Conservation (phyloP, 192 early-diverging fungal genomes). For the Backusella mclennaniae region DNA sequence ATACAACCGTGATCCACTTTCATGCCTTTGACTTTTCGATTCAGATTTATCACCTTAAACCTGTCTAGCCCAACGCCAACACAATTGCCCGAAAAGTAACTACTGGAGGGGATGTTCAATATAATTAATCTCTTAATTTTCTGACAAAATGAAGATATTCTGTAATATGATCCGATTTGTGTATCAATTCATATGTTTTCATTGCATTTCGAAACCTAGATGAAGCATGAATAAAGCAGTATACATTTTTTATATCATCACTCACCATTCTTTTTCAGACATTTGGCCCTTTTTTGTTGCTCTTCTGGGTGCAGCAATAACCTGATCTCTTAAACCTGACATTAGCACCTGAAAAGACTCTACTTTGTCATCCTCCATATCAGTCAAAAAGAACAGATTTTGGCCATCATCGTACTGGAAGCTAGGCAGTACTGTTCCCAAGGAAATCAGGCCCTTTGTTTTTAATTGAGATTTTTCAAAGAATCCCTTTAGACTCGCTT, state of each 20-base stretch:
- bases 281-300: slow-evolving; percentile 39
- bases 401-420: slow-evolving; percentile 6
- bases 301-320: slow-evolving; percentile 37
- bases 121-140: slow-evolving; percentile 18
- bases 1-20: too few species aligned
- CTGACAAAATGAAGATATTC: slow-evolving; percentile 33
- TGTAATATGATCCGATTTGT: slow-evolving; percentile 39
- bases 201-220: slow-evolving; percentile 38
- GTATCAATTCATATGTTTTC: slow-evolving; percentile 36
- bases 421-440: slow-evolving; percentile 24
- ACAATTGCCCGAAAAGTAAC: too few species aligned
- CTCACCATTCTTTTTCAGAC: slow-evolving; percentile 46
- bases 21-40: too few species aligned
- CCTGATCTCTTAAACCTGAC: slow-evolving; percentile 30
- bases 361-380: background rate
- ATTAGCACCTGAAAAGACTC: slow-evolving; percentile 33
- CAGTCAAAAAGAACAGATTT: slow-evolving; percentile 41
- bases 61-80: too few species aligned
- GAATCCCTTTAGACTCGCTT: slow-evolving; percentile 6
- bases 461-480: slow-evolving; percentile 37
- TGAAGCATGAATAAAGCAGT: background rate
- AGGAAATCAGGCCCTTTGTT: slow-evolving; percentile 27
- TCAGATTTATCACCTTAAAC: too few species aligned
- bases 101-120: too few species aligned
- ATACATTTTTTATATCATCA: background rate